These are phyloP conservation scores for Xylaria castorea DNA, from an alignment of 495 filamentous ascomycete species.

Conservation along the genomic window DNA sequence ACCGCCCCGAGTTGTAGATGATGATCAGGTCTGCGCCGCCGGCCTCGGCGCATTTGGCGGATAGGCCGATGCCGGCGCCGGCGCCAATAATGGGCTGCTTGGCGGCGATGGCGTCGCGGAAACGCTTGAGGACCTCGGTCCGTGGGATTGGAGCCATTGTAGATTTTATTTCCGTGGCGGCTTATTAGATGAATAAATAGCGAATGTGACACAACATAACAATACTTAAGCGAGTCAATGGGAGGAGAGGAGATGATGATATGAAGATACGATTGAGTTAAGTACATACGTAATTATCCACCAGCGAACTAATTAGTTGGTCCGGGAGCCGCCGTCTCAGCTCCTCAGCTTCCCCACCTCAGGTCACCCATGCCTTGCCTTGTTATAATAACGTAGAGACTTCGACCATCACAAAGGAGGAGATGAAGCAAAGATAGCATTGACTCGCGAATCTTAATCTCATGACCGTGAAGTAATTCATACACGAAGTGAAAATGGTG, in stretches of 20 bases:
- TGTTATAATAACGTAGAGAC: background rate
- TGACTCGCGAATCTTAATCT: background rate
- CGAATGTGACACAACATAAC: background rate
- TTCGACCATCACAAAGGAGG: background rate
- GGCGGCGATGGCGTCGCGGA: slow-evolving; percentile 58
- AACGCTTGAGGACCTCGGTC: slow-evolving; percentile 60
- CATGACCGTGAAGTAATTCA: background rate
- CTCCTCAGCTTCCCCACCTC: slow-evolving; percentile 14
- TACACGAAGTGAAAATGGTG: slow-evolving; percentile 34
- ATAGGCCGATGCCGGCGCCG: slow-evolving; percentile 75
- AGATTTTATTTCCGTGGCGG: background rate
- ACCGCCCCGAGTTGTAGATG: slow-evolving; percentile 75
- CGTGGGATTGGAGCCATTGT: slow-evolving; percentile 53
- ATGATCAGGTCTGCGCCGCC: slow-evolving; percentile 73
- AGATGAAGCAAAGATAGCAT: background rate
- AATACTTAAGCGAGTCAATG: background rate
- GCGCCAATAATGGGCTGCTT: slow-evolving; percentile 68
- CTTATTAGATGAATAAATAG: background rate
- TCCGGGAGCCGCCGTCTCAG: slow-evolving; percentile 5
- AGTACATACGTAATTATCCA: slow-evolving; percentile 7
- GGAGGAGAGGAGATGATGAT: background rate
- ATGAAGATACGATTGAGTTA: background rate
- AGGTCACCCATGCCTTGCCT: background rate
- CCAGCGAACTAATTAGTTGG: background rate
- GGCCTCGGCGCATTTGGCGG: slow-evolving; percentile 71